Conservation (phyloP, 176 grass and related monocot species). For the Elymus sibiricus region DNA sequence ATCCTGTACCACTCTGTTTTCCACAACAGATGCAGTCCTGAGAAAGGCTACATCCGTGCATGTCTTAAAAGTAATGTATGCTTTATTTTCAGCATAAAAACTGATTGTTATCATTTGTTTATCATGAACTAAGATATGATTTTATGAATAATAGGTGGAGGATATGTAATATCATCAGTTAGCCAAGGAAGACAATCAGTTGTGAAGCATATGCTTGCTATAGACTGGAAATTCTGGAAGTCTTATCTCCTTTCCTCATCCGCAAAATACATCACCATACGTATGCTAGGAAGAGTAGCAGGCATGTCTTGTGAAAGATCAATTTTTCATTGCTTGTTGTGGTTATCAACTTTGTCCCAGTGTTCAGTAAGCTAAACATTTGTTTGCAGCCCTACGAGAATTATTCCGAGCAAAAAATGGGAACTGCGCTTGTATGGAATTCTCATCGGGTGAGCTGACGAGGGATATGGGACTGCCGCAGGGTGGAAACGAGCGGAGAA, state of each 20-base stretch:
- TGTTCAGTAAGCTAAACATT: conserved; percentile 8
- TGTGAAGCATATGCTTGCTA: conserved; percentile 99
- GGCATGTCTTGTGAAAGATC: conserved; percentile 42
- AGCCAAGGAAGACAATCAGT: conserved; percentile 90
- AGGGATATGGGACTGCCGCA: conserved; percentile 47
- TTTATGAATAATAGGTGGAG: conserved; percentile 67
- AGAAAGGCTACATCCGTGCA: conserved; percentile 81
- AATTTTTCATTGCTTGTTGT: conserved; percentile 24
- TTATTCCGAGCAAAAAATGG: conserved; percentile 87
- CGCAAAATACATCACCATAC: conserved; percentile 70
- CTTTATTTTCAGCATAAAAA: conserved; percentile 44
- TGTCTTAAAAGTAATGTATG: conserved; percentile 99
- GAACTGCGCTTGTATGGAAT: conserved; percentile 65
- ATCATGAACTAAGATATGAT: conserved; percentile 16
- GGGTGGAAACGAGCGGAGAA: conserved; percentile 41
- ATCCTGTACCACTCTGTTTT: conserved; percentile 97
- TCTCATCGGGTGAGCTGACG: conserved; percentile 72
- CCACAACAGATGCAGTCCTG: conserved; percentile 71
- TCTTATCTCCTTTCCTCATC: conserved; percentile 82
- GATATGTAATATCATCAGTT: conserved; percentile 88
- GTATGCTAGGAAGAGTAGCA: conserved; percentile 89
- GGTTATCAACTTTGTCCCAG: not conserved
- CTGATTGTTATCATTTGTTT: not conserved
- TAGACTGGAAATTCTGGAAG: conserved; percentile 98
- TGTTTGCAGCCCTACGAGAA: conserved; percentile 75